A percentile compares a stretch with the other conserved stretches of the same genome.
Conservation (phyloP, 129 eudicot genomes). For the Flaveria linearis region DNA sequence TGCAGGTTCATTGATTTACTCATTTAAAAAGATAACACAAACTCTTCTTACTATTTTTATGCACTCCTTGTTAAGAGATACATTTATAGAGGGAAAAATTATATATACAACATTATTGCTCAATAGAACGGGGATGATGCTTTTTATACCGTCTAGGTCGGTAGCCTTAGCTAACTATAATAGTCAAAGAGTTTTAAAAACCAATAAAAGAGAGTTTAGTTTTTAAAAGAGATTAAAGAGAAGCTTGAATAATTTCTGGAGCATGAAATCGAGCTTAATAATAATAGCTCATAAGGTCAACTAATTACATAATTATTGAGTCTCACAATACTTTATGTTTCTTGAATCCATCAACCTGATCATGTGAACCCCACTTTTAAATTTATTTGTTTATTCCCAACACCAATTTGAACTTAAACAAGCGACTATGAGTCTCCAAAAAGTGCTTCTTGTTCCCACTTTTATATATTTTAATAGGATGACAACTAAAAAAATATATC, state of each 20-base stretch:
- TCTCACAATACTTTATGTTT: neutral
- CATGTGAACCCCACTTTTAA: conserved; percentile 28
- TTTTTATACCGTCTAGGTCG: no score
- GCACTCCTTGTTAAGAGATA: neutral
- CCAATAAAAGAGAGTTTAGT: no score
- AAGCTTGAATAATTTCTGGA: neutral
- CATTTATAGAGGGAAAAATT: no score
- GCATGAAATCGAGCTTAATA: neutral
- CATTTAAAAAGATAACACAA: neutral
- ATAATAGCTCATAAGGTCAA: conserved; percentile 2
- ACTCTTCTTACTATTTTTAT: neutral
- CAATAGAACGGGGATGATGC: no score
- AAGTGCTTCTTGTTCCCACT: conserved; percentile 33
- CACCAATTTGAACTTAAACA: conserved; percentile 23
- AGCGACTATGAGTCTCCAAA: conserved; percentile 24
- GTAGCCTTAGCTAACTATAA: no score
- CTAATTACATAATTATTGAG: conserved; percentile 8
- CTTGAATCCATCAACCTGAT: conserved; percentile 28
- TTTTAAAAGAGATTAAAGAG: neutral
- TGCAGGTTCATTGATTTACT: no score
- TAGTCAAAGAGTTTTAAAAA: no score
- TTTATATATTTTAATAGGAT: conserved; percentile 18
- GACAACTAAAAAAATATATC: conserved; percentile 25
- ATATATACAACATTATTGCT: no score
- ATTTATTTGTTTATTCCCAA: neutral